Conservation (phyloP, 78 protist genomes). For the Salpingoeca rosetta region DNA sequence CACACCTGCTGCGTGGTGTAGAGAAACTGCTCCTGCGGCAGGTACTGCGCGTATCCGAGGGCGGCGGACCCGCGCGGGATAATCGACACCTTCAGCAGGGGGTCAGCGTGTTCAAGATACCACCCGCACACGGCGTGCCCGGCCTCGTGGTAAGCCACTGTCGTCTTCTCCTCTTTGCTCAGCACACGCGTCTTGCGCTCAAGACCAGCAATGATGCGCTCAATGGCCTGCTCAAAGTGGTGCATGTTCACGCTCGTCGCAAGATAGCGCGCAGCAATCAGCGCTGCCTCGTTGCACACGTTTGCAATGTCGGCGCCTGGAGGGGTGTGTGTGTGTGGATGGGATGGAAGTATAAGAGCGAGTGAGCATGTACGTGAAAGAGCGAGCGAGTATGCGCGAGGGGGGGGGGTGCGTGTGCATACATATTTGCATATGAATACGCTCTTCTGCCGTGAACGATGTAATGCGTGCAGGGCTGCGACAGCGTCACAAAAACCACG, state of each 20-base stretch:
- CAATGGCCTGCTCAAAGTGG: conserved; percentile 89
- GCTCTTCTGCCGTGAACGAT: no score
- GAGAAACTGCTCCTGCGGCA: conserved; percentile 80
- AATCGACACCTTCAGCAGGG: conserved; percentile 88
- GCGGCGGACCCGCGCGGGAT: conserved; percentile 91
- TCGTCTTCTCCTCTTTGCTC: conserved; percentile 55
- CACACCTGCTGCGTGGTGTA: conserved; percentile 55
- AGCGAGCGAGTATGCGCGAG: no score
- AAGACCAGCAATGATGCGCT: conserved; percentile 86
- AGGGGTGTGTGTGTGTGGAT: background rate
- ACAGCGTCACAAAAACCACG: no score
- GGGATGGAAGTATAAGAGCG: background rate
- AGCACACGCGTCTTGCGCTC: conserved; percentile 47
- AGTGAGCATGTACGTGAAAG: no score
- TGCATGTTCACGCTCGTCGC: conserved; percentile 29
- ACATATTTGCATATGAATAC: no score
- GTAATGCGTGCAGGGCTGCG: no score
- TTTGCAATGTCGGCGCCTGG: conserved; percentile 88
- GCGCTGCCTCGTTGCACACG: conserved; percentile 87
- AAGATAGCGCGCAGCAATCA: conserved; percentile 67
- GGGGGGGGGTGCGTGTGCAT: no score
- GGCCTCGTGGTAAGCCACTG: conserved; percentile 97
- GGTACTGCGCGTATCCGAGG: conserved; percentile 91
- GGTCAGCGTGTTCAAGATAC: conserved; percentile 90
- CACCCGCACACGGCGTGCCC: conserved; percentile 96